Evolutionary conservation across 495 filamentous ascomycete species (phyloP), one percentile per base, ranked within the genome.

Genomic region (Lasiosphaeria ovina): DNA sequence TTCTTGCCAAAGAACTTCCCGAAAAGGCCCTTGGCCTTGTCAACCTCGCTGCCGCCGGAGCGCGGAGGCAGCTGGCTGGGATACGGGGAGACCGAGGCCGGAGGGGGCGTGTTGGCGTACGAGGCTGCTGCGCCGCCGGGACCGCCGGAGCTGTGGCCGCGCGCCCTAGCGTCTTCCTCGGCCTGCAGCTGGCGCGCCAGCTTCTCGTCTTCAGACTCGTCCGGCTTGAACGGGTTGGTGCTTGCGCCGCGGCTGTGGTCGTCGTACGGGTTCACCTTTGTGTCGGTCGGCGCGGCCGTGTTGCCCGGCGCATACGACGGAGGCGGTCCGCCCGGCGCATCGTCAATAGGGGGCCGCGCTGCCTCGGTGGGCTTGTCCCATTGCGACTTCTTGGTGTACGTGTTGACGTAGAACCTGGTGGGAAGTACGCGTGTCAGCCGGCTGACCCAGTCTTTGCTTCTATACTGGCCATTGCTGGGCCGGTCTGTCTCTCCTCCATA

Each of bases 391-490:
- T 91, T 92, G 63, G 91, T 96, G 70, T 85, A 85, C 59, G 87
- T 85, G 74, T 97, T 91, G 50, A 96, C 85, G 77, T 87, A 97
- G 82, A 92, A 97, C 89, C 90, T 91, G 45, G 57, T 31, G 47
- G 24, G 44, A 11, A 4, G 8, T 14, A 8, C 6, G 44, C 16
- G 5, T 14, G 44, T 47, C 0, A 9, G 7, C 44, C 6, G 44
- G 12, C 16, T 42, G 0, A 8, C 38, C 38, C 1, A 42, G 7
- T 6, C 14, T 14, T 14, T 42, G 14, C 7, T 42, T 14, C 7
- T 14, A 2, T 42, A 0, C 16, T 3, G 12, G 12, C 44, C 44
- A 11, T 9, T n/a, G 5, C 11, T 3, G 12, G 8, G 7, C 44
- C 6, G 12, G 12, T 14, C 44, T n/a, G 16, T 47, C 44, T 14